Evolutionary conservation across 2,329 filamentous ascomycete species (phyloP).

Genomic region (Hypoxylon sp.): DNA sequence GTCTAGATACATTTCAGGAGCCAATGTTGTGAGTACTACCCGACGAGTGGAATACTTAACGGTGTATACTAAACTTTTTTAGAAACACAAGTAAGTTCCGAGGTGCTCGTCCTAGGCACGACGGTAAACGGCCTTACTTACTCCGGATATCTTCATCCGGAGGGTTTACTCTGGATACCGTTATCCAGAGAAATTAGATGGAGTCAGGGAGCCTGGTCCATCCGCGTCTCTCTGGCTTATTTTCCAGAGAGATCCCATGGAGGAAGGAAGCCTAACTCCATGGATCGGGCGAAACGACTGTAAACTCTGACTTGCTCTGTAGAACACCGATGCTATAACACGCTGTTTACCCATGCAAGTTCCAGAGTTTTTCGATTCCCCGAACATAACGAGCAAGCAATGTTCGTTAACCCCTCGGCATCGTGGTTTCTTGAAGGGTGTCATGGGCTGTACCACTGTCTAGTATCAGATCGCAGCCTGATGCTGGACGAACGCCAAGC

Average conservation of each 20-base stretch:
- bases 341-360: conserved; percentile 21
- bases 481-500: conserved; percentile 20
- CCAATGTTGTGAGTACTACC: conserved; percentile 24
- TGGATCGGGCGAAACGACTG: conserved; percentile 15
- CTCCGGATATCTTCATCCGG: conserved; percentile 34
- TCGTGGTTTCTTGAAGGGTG: conserved; percentile 20
- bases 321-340: conserved; percentile 33
- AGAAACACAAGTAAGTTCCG: conserved; percentile 39
- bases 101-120: conserved; percentile 54
- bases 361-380: conserved; percentile 24
- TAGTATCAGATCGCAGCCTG: conserved; percentile 15
- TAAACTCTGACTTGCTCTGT: conserved; percentile 17
- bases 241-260: conserved; percentile 10
- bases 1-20: conserved; percentile 28
- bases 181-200: conserved; percentile 18
- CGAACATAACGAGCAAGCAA: conserved; percentile 19
- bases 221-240: conserved; percentile 5
- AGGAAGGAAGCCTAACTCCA: conserved; percentile 28
- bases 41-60: not conserved
- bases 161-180: conserved; percentile 17
- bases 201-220: conserved; percentile 20
- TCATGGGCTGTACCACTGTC: conserved; percentile 19
- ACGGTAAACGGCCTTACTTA: conserved; percentile 53
- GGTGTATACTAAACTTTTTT: conserved; percentile 24
- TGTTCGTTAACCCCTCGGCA: conserved; percentile 24